Base-by-base conservation (phyloP, 208 protist species). In the Crithidia mellificae region DNA sequence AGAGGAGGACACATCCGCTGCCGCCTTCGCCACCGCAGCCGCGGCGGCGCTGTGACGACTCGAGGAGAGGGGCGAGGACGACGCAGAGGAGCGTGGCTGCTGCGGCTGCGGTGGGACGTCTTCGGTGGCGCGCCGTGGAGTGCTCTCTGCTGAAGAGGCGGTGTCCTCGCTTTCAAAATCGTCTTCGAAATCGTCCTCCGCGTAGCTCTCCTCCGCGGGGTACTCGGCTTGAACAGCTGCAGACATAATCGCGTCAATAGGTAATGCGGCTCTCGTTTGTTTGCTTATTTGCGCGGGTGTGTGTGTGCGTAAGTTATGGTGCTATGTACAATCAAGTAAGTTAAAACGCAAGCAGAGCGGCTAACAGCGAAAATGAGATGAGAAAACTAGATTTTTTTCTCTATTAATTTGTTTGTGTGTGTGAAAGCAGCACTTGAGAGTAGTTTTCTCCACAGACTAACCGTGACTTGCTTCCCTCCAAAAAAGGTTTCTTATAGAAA, bases 131-230 rank as follows among this genome's bases (percentile, higher is more conserved):
- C 41, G 38, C 30, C 46, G 34, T 27, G 62, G 47, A 0, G 44
- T 57, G 36, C 27, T 54, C 5, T 38, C 34, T 14, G 15, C 22
- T 5, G 39, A 51, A 17, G 72, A 72, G 2, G n/a, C n/a, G n/a
- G 25, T 46, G 56, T 36, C 47, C 19, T 65, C 68, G 53, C 63
- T 78, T 50, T 84, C 79, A 49, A 84, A 84, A 44, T 81, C 76
- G 53, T 81, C 76, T 27, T 77, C 66, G 53, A 77, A 81, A 11
- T 74, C 77, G 27, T 80, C 73, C 6, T 80, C 70, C 19, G 27
- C 55, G 68, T 84, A 84, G 30, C 56, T 27, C 17, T 63, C 71
- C 30, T 62, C 53, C 51, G 50, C 63, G 5, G 54, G 55, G 22
- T 69, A 51, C 24, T 62, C 4, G 25, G 47, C 38, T 14, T 63